Percentiles rank a stretch among this genome's conserved stretches.
These are phyloP conservation scores for Scleroderma bovista DNA, from an alignment of 768 basidiomycete species.

Conservation along the genomic window DNA sequence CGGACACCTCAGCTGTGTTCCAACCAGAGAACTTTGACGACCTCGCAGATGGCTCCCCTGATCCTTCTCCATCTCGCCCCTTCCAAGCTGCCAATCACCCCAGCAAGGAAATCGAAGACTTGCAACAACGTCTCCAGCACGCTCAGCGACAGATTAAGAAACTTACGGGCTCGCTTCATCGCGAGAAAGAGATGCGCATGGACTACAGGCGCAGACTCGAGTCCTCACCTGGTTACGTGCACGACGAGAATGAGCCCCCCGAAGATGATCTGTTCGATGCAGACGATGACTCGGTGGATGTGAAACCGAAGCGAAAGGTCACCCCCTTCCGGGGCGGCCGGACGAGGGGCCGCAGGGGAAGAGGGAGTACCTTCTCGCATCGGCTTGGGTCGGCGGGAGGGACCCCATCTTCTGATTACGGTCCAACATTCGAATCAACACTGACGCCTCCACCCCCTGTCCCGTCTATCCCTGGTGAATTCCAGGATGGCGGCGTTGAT, in stretches of 20 bases:
- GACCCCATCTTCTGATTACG: constrained; percentile 46
- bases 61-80: constrained; percentile 53
- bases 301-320: constrained; percentile 35
- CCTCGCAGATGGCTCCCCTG: constrained; percentile 49
- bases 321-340: constrained; percentile 53
- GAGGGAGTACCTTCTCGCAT: constrained; percentile 56
- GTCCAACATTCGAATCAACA: constrained; percentile 21
- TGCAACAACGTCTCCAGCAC: constrained; percentile 78
- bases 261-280: constrained; percentile 45
- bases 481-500: constrained; percentile 21
- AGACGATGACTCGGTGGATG: constrained; percentile 31
- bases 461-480: constrained; percentile 30
- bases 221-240: constrained; percentile 32
- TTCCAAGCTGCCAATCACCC: constrained; percentile 73
- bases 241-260: constrained; percentile 33
- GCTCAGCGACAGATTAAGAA: constrained; percentile 83
- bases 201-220: constrained; percentile 55
- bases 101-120: constrained; percentile 72
- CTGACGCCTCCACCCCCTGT: constrained; percentile 26
- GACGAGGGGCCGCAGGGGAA: constrained; percentile 45
- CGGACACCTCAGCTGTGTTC: constrained; percentile 45
- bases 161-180: constrained; percentile 68
- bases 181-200: constrained; percentile 80
- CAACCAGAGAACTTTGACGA: constrained; percentile 44
- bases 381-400: constrained; percentile 54